phyloP scores from a whole-genome alignment of 306 rosid species.

The Vigna reflexopilosa region DNA sequence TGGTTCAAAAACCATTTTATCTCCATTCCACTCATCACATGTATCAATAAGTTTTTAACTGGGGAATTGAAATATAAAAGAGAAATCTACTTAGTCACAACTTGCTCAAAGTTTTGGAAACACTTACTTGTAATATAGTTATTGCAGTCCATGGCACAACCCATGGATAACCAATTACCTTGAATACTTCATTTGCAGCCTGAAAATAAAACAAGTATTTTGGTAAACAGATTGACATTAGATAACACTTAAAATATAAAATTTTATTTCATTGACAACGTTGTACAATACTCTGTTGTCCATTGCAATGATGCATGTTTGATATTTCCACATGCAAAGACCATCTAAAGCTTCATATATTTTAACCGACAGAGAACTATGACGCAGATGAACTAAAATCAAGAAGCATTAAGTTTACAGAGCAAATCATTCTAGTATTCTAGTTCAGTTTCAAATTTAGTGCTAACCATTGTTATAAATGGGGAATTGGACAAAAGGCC shows the following conservation, averaged over 20 bases:
- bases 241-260: constrained; percentile 15
- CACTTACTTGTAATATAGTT: constrained; percentile 84
- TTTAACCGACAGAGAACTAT: constrained; percentile 29
- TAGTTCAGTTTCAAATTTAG: constrained; percentile 31
- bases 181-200: constrained; percentile 60
- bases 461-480: neutral
- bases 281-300: constrained; percentile 11
- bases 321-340: constrained; percentile 25
- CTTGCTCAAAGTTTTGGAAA: constrained; percentile 35
- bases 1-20: constrained; percentile 8
- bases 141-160: constrained; percentile 90
- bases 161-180: constrained; percentile 74
- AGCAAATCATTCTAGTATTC: constrained; percentile 11
- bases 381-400: constrained; percentile 25
- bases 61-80: constrained; percentile 1
- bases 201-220: constrained; percentile 49
- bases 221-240: constrained; percentile 28
- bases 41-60: constrained; percentile 28
- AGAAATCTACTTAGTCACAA: neutral
- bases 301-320: constrained; percentile 7
- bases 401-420: neutral
- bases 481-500: neutral
- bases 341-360: constrained; percentile 19
- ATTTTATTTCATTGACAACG: constrained; percentile 26
- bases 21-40: constrained; percentile 22